Evolutionary conservation across 192 early-diverging fungal species (phyloP), one percentile per base, ranked within the genome.

Genomic region (Funneliformis geosporum): DNA sequence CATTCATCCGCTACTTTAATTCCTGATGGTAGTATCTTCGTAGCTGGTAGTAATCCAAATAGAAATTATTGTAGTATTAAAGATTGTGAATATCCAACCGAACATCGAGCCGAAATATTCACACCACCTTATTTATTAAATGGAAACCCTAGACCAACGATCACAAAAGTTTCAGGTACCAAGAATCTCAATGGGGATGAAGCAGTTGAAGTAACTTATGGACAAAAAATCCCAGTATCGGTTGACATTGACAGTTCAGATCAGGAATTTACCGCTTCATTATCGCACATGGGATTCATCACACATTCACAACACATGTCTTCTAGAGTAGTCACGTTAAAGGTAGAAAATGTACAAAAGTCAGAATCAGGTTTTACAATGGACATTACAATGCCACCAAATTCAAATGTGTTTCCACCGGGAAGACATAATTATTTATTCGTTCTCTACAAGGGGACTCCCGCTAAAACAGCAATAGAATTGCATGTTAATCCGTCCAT

Each of bases 221-320:
- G 66, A 25, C 71, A 82, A 64, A 61, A 28, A 77, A 3, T 83
- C 4, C 50, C 79, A 11, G 44, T 85, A 43, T 43, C 21, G 38
- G 38, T 85, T 27, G 61, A 78, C 23, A 4, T 85, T 33, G 79
- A 78, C 60, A 72, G 50, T 27, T 60, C 47, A n/a, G 68, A 7
- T 14, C 47, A 73, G 66, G 78, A 83, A 12, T 79, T 88, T 43
- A 81, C 80, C 6, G 84, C 86, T 39, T 82, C 84, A 64, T 28
- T 90, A 23, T 76, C 85, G 28, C 84, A 82, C 46, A 76, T 83
- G 43, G 89, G 89, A 5, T 90, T 90, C 60, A 80, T 83, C 28
- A 90, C 89, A 5, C 89, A 90, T 68, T 87, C 86, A 14, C 81
- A 83, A 50, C 87, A 88, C 39, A 90, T 90, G 89, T 85, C 83